Base-by-base conservation (phyloP, 139 green algal species). In the Tetraselmis chui region DNA sequence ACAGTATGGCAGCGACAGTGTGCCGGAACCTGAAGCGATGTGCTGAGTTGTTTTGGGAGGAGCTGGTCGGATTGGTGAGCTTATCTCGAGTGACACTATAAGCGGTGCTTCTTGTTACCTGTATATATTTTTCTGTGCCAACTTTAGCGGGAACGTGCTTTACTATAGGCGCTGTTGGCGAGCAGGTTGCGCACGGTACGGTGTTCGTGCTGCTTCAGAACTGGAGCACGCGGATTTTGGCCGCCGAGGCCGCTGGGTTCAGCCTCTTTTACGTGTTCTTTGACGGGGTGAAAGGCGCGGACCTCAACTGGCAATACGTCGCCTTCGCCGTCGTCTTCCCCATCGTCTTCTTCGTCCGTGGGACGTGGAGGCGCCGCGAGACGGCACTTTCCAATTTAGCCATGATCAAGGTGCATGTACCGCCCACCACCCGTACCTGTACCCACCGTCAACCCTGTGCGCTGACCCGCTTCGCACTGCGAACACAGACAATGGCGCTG, bases 311-410 rank as follows among this genome's bases (percentile, higher is more conserved):
- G 76, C 29, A 45, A 18, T 79, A 45, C 76, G 76, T 79, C 18
- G 11, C 76, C 76, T 79, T 79, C 22, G 76, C 76, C 76, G 76
- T 79, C 76, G 76, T 79, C 11, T 79, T 79, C 76, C 76, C 76
- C 29, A 18, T 79, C 18, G 76, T 79, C 18, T 79, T 79, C 76
- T 79, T 79, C 18, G 29, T 79, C 29, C 5, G 18, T 5, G 76
- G 22, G 29, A 31, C 29, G 5, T 31, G 29, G 29, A 31, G 5
- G 29, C 29, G 76, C 11, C 29, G 76, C 11, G 76, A 79, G 29
- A 18, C 5, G 5, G 76, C 76, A 5, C 29, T 79, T 5, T 31
- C 29, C 29, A 79, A 79, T 18, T 22, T 79, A 18, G 76, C 29
- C 11, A 18, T 27, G 5, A 31, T 79, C 76, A 79, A 79, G 29